These are phyloP conservation scores for Thecaphora thlaspeos DNA, from an alignment of 1,284 basidiomycete species.

Conservation along the genomic window DNA sequence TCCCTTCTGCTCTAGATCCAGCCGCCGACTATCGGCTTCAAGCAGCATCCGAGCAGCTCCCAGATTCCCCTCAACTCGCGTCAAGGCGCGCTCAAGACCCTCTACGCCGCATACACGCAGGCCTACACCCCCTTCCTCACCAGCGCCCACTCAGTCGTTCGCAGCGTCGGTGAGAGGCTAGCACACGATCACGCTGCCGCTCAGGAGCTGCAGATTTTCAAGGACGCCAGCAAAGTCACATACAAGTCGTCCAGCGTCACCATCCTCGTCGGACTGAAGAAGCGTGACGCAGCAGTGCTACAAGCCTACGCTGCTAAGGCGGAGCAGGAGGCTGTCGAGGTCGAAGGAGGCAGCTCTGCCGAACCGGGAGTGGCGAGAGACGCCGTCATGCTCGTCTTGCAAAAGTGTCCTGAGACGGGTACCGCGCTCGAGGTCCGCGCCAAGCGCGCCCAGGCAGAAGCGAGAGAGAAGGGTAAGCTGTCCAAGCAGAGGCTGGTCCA, in stretches of 20 bases:
- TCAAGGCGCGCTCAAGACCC: constrained; percentile 34
- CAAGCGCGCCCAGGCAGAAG: constrained; percentile 23
- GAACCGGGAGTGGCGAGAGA: too few relatives aligned
- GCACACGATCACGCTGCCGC: constrained; percentile 25
- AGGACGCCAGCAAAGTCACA: constrained; percentile 16
- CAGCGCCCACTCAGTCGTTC: constrained; percentile 19
- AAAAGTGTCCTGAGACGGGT: constrained; percentile 40
- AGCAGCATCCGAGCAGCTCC: constrained; percentile 28
- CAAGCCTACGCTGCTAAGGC: not conserved
- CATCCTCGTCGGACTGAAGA: constrained; percentile 37
- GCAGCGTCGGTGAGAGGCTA: constrained; percentile 18
- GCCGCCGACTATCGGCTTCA: constrained; percentile 28
- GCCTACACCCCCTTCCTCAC: constrained; percentile 35
- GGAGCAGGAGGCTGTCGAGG: constrained; percentile 14
- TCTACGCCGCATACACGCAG: constrained; percentile 23
- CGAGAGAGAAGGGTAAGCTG: constrained; percentile 19
- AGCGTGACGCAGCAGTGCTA: constrained; percentile 12
- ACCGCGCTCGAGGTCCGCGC: constrained; percentile 30
- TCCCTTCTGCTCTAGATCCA: too few relatives aligned
- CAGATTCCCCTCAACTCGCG: constrained; percentile 31
- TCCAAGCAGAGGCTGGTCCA: constrained; percentile 23
- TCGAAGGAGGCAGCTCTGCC: not conserved
- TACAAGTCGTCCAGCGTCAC: constrained; percentile 44
- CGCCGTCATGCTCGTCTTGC: constrained; percentile 6
- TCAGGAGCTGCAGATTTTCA: constrained; percentile 36